Evolutionary conservation across 805 yeast genomes (phyloP), one percentile per base, ranked within the genome.

Genomic region (Maudiozyma bulderi): DNA sequence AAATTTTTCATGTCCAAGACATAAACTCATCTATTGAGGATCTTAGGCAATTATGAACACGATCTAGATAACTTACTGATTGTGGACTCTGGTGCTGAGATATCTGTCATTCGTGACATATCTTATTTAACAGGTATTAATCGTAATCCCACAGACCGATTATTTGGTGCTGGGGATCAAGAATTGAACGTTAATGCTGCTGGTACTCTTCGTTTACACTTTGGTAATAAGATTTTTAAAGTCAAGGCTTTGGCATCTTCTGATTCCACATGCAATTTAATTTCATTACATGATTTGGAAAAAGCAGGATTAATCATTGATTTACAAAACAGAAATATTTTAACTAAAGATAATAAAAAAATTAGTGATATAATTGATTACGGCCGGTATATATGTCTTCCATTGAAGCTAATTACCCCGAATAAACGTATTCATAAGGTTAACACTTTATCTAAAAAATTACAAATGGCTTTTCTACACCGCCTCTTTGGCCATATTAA

Each of bases 401-500:
- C 30, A 28, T 29, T 39, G 14, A 20, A 29, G 3, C 8, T 28
- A 7, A 30, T 8, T 20, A 2, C 2, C 26, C 2, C 26, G 4
- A 4, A 20, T 20, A 20, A 20, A 20, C 26, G 26, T n/a, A n/a
- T 20, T 20, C 26, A 30, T n/a, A 14, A n/a, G 6, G 34, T 42
- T n/a, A n/a, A 42, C 44, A 29, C 29, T 14, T 9, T 35, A 11
- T 28, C 35, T 9, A 28, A 4, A 7, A 35, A 44, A 44, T n/a
- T 13, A 6, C 3, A 31, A 10, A 44, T 37, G 28, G 26, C 20
- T 39, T 39, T 39, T 39, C 42, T 39, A 39, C 41, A 44, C 13
- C 26, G 40, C n/a, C 32, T 44, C 40, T 44, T 35, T 30, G 47
- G 48, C n/a, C 44, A 45, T 26, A n/a, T 45, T 28, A 45, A 45